Conservation (phyloP, 352 stramenopile species). For the Thraustochytrium striatum region DNA sequence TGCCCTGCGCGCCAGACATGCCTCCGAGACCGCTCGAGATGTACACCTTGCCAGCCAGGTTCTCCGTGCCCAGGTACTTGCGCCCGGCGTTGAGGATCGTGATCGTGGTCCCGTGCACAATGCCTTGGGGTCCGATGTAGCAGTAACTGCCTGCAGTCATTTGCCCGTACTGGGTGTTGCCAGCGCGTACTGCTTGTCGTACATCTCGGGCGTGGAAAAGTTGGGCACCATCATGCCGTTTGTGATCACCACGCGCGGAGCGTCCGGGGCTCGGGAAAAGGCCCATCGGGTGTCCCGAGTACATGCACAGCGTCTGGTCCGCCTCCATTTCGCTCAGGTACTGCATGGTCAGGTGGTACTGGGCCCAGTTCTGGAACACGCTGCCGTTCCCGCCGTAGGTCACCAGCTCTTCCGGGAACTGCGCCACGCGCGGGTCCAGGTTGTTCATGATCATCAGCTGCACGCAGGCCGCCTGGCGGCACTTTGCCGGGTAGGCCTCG, state of each 20-base stretch:
- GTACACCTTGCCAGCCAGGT: slow-evolving; percentile 71
- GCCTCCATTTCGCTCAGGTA: slow-evolving; percentile 78
- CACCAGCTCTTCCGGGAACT: slow-evolving; percentile 77
- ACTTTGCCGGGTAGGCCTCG: slow-evolving; percentile 66
- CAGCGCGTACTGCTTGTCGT: slow-evolving; percentile 79
- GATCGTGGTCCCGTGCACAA: slow-evolving; percentile 81
- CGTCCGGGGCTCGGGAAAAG: slow-evolving; percentile 71
- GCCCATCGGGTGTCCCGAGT: slow-evolving; percentile 77
- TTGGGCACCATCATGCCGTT: slow-evolving; percentile 83
- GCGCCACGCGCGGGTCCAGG: slow-evolving; percentile 71
- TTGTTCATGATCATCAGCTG: slow-evolving; percentile 87
- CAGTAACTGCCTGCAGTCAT: slow-evolving; percentile 83
- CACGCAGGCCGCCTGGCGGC: slow-evolving; percentile 69
- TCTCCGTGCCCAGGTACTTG: slow-evolving; percentile 72
- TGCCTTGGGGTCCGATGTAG: slow-evolving; percentile 81
- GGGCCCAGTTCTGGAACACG: slow-evolving; percentile 80
- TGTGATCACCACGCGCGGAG: slow-evolving; percentile 74
- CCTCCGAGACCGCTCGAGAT: slow-evolving; percentile 74
- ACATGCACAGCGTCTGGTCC: slow-evolving; percentile 79
- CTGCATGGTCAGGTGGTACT: slow-evolving; percentile 77
- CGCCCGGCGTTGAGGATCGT: slow-evolving; percentile 78
- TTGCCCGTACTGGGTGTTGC: slow-evolving; percentile 77
- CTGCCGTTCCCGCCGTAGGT: slow-evolving; percentile 80
- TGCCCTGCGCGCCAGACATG: slow-evolving; percentile 72
- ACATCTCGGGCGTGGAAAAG: slow-evolving; percentile 74